Evolutionary conservation across 2,329 filamentous ascomycete genomes (phyloP).

Genomic region (Apiospora phragmitis): DNA sequence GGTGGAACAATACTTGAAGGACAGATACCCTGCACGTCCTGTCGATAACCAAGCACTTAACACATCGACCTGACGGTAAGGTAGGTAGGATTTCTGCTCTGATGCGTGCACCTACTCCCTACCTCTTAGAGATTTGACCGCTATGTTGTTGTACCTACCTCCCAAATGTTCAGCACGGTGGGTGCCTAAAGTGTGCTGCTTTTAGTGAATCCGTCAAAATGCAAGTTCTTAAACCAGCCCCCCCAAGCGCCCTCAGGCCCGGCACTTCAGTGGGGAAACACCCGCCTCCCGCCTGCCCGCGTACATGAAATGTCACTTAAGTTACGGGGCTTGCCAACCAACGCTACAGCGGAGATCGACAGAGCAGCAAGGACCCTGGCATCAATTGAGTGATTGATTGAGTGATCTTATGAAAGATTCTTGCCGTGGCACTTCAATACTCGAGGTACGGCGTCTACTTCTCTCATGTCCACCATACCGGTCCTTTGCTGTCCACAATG

Average conservation of each 20-base stretch:
- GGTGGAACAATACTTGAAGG: too few relatives aligned
- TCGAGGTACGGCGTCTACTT: neutral
- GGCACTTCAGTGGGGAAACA: neutral
- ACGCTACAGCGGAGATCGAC: neutral
- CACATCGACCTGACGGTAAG: too few relatives aligned
- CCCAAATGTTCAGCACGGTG: neutral
- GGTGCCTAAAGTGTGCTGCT: neutral
- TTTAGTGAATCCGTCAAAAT: neutral
- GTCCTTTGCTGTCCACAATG: conserved; percentile 30
- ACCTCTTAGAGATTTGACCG: neutral
- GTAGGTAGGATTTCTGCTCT: neutral
- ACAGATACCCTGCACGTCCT: too few relatives aligned
- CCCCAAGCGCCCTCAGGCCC: neutral
- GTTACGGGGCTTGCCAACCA: neutral
- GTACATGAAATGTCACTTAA: neutral
- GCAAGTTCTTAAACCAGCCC: neutral
- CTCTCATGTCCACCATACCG: neutral
- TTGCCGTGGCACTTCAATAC: neutral
- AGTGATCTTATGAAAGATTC: neutral
- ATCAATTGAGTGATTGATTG: neutral
- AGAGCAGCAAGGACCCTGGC: neutral
- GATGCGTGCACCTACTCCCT: neutral
- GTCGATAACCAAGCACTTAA: too few relatives aligned
- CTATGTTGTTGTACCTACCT: neutral
- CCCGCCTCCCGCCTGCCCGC: neutral